Evolutionary conservation across 2,329 filamentous ascomycete genomes (phyloP).

Genomic region (Diaporthe batatas): DNA sequence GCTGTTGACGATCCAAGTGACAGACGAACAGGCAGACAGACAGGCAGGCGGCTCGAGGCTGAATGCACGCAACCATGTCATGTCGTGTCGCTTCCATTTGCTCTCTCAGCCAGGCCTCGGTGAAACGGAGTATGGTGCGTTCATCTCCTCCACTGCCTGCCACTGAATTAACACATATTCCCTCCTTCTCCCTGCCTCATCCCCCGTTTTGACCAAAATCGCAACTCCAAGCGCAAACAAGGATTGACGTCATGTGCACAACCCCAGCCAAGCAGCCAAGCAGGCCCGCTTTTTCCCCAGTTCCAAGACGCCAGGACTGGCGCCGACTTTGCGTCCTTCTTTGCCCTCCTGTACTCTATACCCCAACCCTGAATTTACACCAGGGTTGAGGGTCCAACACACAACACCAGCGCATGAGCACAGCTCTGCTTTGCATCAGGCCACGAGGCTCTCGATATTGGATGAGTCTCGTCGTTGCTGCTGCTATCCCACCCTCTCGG

Average conservation of each 20-base stretch:
- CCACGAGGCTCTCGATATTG: background rate
- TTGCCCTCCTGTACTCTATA: background rate
- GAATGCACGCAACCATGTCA: background rate
- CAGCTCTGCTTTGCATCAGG: background rate
- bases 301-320: background rate
- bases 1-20: conserved; percentile 13
- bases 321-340: background rate
- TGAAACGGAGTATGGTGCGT: background rate
- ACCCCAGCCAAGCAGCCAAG: background rate
- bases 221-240: background rate
- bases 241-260: conserved; percentile 8
- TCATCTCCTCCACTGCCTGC: background rate
- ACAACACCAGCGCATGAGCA: background rate
- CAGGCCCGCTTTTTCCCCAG: conserved; percentile 11
- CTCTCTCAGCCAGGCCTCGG: background rate
- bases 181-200: background rate
- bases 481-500: too few relatives aligned
- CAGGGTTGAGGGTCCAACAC: background rate
- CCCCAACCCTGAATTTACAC: conserved; percentile 6
- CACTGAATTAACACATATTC: background rate
- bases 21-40: too few relatives aligned
- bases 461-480: background rate
- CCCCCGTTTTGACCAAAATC: background rate
- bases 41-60: too few relatives aligned
- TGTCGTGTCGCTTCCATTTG: too few relatives aligned